These are phyloP conservation scores for Neurospora sp. DNA, from an alignment of 495 filamentous ascomycete genomes.

Conservation along the genomic window DNA sequence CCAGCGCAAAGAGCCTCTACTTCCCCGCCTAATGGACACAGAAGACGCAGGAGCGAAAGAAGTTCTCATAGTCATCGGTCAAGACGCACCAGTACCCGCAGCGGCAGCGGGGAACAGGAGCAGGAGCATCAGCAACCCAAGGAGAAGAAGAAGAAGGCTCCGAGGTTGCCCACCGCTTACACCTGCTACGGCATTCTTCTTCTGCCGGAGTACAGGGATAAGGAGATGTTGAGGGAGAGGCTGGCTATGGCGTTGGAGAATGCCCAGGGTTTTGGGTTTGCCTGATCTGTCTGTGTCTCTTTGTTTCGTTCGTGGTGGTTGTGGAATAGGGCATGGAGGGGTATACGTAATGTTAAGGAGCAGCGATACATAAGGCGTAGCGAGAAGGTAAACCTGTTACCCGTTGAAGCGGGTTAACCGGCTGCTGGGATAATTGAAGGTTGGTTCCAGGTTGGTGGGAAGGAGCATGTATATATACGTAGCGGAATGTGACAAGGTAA, in stretches of 20 bases:
- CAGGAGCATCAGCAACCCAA: background rate
- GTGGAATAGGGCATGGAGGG: background rate
- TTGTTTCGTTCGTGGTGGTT: background rate
- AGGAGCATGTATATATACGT: background rate
- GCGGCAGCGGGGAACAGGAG: background rate
- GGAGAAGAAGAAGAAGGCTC: conserved; percentile 19
- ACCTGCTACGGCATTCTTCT: conserved; percentile 86
- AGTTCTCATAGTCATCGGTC: background rate
- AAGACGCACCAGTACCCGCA: background rate
- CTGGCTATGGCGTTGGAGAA: conserved; percentile 77
- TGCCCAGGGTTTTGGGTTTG: conserved; percentile 83
- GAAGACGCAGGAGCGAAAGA: background rate
- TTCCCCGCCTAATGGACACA: background rate
- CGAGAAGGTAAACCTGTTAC: background rate
- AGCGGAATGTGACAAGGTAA: background rate
- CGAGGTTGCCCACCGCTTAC: conserved; percentile 63
- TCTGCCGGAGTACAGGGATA: conserved; percentile 68
- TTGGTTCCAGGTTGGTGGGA: background rate
- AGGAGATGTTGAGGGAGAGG: conserved; percentile 60
- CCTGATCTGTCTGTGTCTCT: conserved; percentile 13
- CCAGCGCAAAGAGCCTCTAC: background rate
- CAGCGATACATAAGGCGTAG: background rate
- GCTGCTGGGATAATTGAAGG: background rate
- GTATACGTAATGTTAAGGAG: background rate
- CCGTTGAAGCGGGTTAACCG: background rate